phyloP scores from a whole-genome alignment of 768 basidiomycete genomes.

The Russula sp. region DNA sequence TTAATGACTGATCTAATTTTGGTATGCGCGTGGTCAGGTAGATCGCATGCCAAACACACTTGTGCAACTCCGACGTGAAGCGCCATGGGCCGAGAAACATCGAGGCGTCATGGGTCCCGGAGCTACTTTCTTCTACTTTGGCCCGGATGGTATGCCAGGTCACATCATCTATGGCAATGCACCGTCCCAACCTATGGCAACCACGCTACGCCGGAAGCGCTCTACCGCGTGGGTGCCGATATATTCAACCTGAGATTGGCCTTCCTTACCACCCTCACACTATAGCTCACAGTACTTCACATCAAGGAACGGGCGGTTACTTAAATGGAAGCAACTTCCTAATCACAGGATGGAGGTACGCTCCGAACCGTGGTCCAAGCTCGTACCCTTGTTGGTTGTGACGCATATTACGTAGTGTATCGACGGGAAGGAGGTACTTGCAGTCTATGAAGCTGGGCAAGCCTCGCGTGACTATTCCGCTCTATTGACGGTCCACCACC shows the following conservation, averaged over 20 bases:
- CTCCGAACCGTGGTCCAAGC: background rate
- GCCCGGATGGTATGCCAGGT: slow-evolving; percentile 58
- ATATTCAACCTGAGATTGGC: background rate
- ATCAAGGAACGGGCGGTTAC: slow-evolving; percentile 62
- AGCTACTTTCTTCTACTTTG: slow-evolving; percentile 72
- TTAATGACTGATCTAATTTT: background rate
- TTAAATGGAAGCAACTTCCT: slow-evolving; percentile 66
- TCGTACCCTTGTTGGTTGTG: slow-evolving; percentile 6
- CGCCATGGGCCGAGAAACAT: slow-evolving; percentile 64
- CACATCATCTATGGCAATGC: slow-evolving; percentile 69
- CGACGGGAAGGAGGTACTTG: slow-evolving; percentile 56
- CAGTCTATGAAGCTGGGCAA: slow-evolving; percentile 63
- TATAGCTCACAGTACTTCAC: slow-evolving; percentile 71
- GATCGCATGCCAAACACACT: slow-evolving; percentile 58
- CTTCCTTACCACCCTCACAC: slow-evolving; percentile 8
- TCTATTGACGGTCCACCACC: slow-evolving; percentile 54
- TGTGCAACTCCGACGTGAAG: slow-evolving; percentile 61
- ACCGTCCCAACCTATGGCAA: slow-evolving; percentile 52
- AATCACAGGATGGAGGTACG: slow-evolving; percentile 67
- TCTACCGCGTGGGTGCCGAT: slow-evolving; percentile 56
- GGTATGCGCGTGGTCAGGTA: slow-evolving; percentile 41
- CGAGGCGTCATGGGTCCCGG: slow-evolving; percentile 77
- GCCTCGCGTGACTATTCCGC: slow-evolving; percentile 59
- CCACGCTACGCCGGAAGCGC: slow-evolving; percentile 56
- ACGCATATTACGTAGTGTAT: slow-evolving; percentile 43